These are phyloP conservation scores for Calonectria pteridis DNA, from an alignment of 2,329 filamentous ascomycete species.

Conservation along the genomic window DNA sequence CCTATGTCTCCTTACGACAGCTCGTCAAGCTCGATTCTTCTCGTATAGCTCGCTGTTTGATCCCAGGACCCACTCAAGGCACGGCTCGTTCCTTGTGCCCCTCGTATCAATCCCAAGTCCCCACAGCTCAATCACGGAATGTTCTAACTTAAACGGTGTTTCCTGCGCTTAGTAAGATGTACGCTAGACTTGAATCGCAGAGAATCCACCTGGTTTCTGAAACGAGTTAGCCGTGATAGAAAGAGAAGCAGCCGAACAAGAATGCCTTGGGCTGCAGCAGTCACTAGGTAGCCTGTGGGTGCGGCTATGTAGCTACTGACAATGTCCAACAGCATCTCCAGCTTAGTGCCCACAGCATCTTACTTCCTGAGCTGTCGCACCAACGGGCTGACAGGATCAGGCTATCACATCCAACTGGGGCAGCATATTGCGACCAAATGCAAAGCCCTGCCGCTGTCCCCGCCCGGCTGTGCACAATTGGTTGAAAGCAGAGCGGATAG, in stretches of 20 bases:
- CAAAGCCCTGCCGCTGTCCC: neutral
- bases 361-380: neutral
- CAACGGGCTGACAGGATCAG: neutral
- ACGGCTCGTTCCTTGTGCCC: neutral
- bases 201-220: neutral
- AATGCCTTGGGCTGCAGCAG: neutral
- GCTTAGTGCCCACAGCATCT: neutral
- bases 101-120: neutral
- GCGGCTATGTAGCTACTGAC: neutral
- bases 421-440: neutral
- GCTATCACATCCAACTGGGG: neutral
- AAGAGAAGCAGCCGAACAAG: neutral
- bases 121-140: neutral
- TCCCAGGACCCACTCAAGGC: neutral
- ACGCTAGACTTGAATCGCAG: neutral
- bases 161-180: neutral
- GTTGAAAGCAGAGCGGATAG: neutral
- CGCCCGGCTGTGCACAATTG: neutral
- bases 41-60: neutral
- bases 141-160: neutral
- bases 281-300: neutral
- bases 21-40: neutral
- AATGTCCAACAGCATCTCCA: neutral
- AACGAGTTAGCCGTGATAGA: neutral
- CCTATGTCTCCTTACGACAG: neutral